Percentiles rank a stretch among this genome's conserved stretches.
Evolutionary conservation across 140 eudicot species (phyloP).

Genomic region (Senecio squalidus): DNA sequence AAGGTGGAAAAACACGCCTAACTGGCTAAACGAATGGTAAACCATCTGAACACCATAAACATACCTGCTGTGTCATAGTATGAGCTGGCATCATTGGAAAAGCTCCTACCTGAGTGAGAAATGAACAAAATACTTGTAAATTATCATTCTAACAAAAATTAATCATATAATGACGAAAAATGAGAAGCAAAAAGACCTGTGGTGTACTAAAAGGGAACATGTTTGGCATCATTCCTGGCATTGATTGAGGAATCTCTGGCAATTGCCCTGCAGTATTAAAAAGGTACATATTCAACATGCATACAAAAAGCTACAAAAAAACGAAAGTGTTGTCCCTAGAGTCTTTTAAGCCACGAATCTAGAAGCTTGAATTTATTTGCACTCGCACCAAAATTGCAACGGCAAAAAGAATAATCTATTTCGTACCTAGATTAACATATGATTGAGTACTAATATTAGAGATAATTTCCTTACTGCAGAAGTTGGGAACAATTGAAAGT

Average conservation of each 20-base stretch:
- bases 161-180: not conserved
- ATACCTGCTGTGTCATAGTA: slow-evolving; percentile 93
- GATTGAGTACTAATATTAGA: slow-evolving; percentile 64
- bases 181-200: slow-evolving; percentile 43
- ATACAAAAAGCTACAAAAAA: slow-evolving; percentile 2
- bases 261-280: slow-evolving; percentile 47
- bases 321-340: slow-evolving; percentile 1
- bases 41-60: slow-evolving; percentile 10
- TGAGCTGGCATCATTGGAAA: slow-evolving; percentile 82
- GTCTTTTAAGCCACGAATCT: slow-evolving; percentile 16
- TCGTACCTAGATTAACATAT: slow-evolving; percentile 60
- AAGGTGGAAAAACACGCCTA: not conserved
- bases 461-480: slow-evolving; percentile 65
- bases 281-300: slow-evolving; percentile 5
- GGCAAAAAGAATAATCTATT: slow-evolving; percentile 35
- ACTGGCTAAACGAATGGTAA: not conserved
- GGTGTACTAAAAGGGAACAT: slow-evolving; percentile 64
- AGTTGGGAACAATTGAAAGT: slow-evolving; percentile 67
- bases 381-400: slow-evolving; percentile 6
- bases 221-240: slow-evolving; percentile 70
- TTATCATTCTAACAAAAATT: not conserved
- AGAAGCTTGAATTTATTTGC: slow-evolving; percentile 17
- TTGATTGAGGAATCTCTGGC: slow-evolving; percentile 58
- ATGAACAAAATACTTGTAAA: slow-evolving; percentile 1
- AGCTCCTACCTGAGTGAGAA: slow-evolving; percentile 47